These are phyloP conservation scores for Silene conica DNA, from an alignment of 148 eudicot genomes.

Conservation along the genomic window DNA sequence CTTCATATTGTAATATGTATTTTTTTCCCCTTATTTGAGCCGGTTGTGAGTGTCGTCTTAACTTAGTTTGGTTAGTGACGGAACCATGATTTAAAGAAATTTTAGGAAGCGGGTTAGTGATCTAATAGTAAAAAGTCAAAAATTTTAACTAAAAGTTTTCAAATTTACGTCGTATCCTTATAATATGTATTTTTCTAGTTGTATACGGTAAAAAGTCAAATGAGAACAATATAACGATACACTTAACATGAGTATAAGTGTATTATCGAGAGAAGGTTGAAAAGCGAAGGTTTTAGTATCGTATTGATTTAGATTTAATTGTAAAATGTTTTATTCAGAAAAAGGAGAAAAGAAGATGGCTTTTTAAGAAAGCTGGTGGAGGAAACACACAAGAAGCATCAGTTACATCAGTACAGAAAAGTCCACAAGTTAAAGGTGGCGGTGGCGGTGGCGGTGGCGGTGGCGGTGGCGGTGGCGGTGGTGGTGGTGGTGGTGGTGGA, in stretches of 20 bases:
- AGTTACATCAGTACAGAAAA: constrained; percentile 22
- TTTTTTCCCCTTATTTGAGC: no score
- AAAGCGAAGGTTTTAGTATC: no score
- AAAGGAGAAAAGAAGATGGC: constrained; percentile 71
- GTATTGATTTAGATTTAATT: constrained; percentile 10
- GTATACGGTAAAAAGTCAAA: no score
- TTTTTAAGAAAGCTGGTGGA: constrained; percentile 47
- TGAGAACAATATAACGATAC: no score
- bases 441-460: background rate
- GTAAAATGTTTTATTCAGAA: constrained; percentile 33
- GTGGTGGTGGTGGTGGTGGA: background rate
- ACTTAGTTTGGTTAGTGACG: no score
- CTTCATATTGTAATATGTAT: no score
- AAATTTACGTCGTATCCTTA: no score
- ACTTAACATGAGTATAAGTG: no score
- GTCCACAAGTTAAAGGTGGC: constrained; percentile 10
- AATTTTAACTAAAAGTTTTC: background rate
- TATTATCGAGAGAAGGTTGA: no score
- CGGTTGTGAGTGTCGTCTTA: no score
- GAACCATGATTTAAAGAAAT: background rate
- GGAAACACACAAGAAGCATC: constrained; percentile 25
- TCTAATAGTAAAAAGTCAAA: background rate
- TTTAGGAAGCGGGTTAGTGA: background rate
- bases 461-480: constrained; percentile 5
- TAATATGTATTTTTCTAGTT: no score